These are phyloP conservation scores for Claviceps digitariae DNA, from an alignment of 2,329 filamentous ascomycete genomes.

Conservation along the genomic window DNA sequence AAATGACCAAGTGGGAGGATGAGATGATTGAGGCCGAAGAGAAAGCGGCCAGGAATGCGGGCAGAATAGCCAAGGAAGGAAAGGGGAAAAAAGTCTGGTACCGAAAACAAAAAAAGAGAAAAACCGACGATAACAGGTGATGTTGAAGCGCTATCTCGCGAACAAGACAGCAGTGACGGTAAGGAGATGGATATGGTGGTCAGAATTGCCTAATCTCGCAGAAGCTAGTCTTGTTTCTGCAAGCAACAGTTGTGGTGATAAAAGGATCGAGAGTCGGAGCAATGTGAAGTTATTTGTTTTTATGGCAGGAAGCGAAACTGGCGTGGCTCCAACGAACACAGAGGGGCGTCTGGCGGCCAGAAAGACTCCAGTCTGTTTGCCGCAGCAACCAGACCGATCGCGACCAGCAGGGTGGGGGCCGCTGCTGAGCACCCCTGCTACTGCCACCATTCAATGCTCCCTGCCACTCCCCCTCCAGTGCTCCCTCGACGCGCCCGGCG, in stretches of 20 bases:
- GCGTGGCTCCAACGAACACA: neutral
- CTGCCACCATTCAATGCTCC: too few relatives aligned
- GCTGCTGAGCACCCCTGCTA: too few relatives aligned
- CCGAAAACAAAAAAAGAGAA: too few relatives aligned
- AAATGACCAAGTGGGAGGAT: neutral
- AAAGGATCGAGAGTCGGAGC: neutral
- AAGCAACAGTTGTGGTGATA: neutral
- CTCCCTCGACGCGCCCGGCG: neutral
- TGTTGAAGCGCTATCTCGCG: neutral
- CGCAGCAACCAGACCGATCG: conserved; percentile 13
- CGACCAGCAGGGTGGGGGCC: too few relatives aligned
- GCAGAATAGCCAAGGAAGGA: neutral
- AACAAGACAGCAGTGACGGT: neutral
- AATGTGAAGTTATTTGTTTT: conserved; percentile 2
- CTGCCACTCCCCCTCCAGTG: neutral
- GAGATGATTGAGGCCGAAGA: neutral
- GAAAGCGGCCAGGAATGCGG: conserved; percentile 1
- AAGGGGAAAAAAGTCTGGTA: neutral
- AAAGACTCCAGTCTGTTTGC: conserved; percentile 8
- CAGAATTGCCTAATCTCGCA: neutral
- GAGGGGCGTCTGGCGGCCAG: neutral
- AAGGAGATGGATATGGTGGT: neutral
- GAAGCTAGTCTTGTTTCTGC: neutral
- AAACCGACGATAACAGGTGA: neutral
- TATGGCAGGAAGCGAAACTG: neutral